Base-by-base conservation (phyloP, 2,329 filamentous ascomycete species). In the Paecilomyces sp. region DNA sequence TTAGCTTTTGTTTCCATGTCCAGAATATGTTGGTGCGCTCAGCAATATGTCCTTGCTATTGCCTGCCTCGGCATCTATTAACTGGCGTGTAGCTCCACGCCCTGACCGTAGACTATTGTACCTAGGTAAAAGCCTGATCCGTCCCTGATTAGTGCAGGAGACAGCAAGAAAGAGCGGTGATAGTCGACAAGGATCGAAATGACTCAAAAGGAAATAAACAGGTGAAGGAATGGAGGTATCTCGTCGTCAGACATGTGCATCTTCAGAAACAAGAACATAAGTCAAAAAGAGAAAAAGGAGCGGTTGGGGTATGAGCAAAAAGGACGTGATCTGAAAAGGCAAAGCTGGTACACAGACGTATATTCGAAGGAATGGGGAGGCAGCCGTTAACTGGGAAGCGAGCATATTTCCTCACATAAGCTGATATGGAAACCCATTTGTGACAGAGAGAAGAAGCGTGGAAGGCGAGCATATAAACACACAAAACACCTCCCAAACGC, bases 401-500 rank as follows among this genome's bases (percentile, higher is more conserved):
- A 47, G 18, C 6, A 47, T n/a, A 18, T 18, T 47, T 47, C 41
- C 41, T 47, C 41, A 47, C 15, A 47, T 47, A n/a, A 47, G 41
- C 41, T 47, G 41, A 18, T n/a, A 47, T 47, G 41, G 41, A 47
- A 18, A 18, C 18, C 41, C 41, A 47, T 47, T 47, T 47, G 41
- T 15, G 18, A 47, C 5, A 47, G n/a, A 47, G 41, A n/a, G 18
- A 47, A 47, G 41, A 47, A 47, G 41, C 41, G 7, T 47, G 41
- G 36, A 47, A 47, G 41, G 41, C 41, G 41, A 47, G 41, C 41
- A 47, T 47, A 47, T 47, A 47, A 47, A 47, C 41, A 47, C 41
- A 64, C 41, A 64, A 61, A 62, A 64, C 57, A 64, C 67, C 69
- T 65, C 67, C 72, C 70, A 70, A 72, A 73, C 72, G 69, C 72